Conservation (phyloP, 441 rosid species). For the Corymbia citriodora region DNA sequence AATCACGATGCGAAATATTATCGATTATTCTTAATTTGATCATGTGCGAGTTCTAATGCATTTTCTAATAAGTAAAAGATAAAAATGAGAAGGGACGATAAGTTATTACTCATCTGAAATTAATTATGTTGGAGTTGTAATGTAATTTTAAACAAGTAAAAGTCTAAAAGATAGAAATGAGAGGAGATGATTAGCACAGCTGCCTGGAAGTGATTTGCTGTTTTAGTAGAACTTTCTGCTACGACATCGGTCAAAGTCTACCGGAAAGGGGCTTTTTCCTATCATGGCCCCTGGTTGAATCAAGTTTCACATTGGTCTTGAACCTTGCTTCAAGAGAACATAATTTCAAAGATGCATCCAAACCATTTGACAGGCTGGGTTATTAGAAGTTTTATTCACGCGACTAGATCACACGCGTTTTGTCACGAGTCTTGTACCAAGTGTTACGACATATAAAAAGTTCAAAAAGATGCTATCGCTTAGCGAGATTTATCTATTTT, state of each 20-base stretch:
- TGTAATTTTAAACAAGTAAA: background rate
- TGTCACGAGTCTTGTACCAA: background rate
- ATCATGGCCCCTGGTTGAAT: background rate
- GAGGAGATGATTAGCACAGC: background rate
- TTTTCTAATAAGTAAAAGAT: too few species aligned
- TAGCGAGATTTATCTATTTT: background rate
- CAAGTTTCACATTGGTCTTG: background rate
- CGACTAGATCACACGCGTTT: background rate
- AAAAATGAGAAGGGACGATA: background rate
- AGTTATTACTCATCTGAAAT: background rate
- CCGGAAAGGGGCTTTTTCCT: accelerated
- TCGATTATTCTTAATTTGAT: background rate
- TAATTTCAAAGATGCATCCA: background rate
- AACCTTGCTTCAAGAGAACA: background rate
- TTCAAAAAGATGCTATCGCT: background rate
- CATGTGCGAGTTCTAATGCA: background rate
- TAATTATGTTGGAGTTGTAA: background rate
- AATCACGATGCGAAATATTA: too few species aligned
- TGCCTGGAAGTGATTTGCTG: background rate
- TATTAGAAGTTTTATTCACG: background rate
- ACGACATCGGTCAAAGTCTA: background rate
- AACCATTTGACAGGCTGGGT: background rate
- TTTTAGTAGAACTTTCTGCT: background rate
- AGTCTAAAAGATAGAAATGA: background rate
- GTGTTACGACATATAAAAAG: background rate